These are phyloP conservation scores for Phytophthora sp. DNA, from an alignment of 352 stramenopile genomes.

Conservation along the genomic window DNA sequence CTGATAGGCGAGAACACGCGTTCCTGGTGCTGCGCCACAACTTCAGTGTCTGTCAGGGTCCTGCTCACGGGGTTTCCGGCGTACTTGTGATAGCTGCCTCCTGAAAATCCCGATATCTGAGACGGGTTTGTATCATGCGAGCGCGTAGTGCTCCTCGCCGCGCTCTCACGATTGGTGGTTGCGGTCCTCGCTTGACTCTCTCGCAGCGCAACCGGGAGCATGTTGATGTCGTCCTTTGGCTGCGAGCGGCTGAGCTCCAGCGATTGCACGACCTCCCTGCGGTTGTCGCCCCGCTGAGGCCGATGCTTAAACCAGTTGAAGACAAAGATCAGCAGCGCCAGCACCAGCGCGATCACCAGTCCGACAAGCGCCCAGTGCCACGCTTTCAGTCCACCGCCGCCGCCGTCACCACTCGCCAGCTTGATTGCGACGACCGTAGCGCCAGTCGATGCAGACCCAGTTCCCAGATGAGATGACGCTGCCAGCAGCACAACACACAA, in stretches of 20 bases:
- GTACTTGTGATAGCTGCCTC: conserved; percentile 54
- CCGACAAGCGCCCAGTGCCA: conserved; percentile 50
- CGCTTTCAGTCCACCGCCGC: conserved; percentile 17
- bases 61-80: conserved; percentile 29
- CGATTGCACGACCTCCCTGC: conserved; percentile 33
- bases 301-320: conserved; percentile 63
- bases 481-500: not conserved
- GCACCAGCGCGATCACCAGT: conserved; percentile 32
- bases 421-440: not conserved
- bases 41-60: conserved; percentile 50
- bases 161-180: conserved; percentile 27
- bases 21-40: conserved; percentile 35
- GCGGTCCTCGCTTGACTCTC: conserved; percentile 26
- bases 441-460: not conserved
- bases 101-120: conserved; percentile 48
- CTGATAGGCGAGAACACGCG: conserved; percentile 52
- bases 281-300: conserved; percentile 36
- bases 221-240: conserved; percentile 29
- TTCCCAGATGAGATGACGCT: conserved; percentile 1
- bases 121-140: conserved; percentile 49
- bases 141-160: conserved; percentile 19
- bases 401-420: conserved; percentile 11
- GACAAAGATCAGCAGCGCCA: conserved; percentile 43
- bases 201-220: conserved; percentile 16
- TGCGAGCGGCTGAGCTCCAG: conserved; percentile 38